Evolutionary conservation across 2,329 filamentous ascomycete genomes (phyloP).

Genomic region (Scedosporium aurantiacum): DNA sequence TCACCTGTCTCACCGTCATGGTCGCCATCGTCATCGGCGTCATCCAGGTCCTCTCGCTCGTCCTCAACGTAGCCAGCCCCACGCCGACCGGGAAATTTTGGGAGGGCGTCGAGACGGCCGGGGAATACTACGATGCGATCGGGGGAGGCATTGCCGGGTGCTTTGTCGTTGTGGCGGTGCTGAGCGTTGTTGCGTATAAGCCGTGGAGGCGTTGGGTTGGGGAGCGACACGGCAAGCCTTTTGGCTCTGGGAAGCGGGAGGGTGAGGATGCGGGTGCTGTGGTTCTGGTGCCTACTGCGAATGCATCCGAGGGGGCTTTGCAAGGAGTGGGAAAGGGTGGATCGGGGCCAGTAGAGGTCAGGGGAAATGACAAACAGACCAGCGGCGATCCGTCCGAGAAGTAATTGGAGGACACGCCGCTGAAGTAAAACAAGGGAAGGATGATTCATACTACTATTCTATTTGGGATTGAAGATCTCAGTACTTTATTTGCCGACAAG

Average conservation of each 20-base stretch:
- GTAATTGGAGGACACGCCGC: too few species aligned
- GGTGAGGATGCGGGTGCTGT: neutral
- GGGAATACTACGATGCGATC: conserved; percentile 1
- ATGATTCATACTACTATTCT: too few species aligned
- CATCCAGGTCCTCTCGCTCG: conserved; percentile 70
- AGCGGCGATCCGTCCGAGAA: too few species aligned
- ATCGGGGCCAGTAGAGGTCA: neutral
- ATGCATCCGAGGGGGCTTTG: neutral
- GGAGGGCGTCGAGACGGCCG: neutral
- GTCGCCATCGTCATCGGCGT: conserved; percentile 79
- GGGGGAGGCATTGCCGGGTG: neutral
- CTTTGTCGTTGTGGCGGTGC: neutral
- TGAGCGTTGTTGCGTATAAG: neutral
- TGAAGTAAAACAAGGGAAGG: too few species aligned
- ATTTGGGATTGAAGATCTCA: too few species aligned
- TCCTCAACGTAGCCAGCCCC: conserved; percentile 49
- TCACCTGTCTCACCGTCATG: conserved; percentile 72
- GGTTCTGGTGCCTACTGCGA: neutral
- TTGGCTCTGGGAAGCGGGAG: neutral
- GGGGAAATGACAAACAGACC: neutral
- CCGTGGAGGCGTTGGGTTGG: neutral
- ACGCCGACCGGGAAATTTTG: neutral
- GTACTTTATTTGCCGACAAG: too few species aligned
- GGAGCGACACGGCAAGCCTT: neutral
- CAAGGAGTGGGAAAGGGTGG: neutral